These are phyloP conservation scores for Begonia peltatifolia DNA, from an alignment of 306 rosid genomes.

Conservation along the genomic window DNA sequence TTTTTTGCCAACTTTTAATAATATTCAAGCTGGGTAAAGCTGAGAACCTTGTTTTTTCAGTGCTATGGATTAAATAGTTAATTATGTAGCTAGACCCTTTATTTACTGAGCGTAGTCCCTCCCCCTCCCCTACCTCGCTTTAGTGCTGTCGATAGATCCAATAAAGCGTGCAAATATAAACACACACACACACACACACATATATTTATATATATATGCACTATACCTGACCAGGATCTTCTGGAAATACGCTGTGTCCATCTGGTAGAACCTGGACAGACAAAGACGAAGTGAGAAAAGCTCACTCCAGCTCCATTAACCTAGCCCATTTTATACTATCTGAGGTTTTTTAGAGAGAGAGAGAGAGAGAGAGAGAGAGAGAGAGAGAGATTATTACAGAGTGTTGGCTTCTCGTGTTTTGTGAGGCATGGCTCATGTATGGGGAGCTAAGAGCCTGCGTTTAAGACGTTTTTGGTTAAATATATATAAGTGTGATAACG, in stretches of 20 bases:
- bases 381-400: conserved; percentile 26
- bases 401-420: conserved; percentile 43
- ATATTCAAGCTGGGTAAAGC: conserved; percentile 14
- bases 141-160: conserved; percentile 25
- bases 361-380: conserved; percentile 3
- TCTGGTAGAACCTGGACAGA: conserved; percentile 15
- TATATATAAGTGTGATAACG: not conserved
- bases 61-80: not conserved
- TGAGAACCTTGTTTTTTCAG: conserved; percentile 24
- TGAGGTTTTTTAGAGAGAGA: not conserved
- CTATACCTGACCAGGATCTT: conserved; percentile 29
- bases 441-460: conserved; percentile 72
- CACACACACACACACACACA: too few species aligned
- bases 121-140: conserved; percentile 8
- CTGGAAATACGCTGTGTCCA: conserved; percentile 18
- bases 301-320: too few species aligned
- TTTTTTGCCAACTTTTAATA: not conserved
- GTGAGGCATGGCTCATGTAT: conserved; percentile 43
- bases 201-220: not conserved
- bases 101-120: too few species aligned
- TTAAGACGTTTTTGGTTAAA: conserved; percentile 1
- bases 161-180: conserved; percentile 16
- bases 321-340: not conserved
- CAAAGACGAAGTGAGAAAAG: too few species aligned
- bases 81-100: too few species aligned